Base-by-base conservation (phyloP, 805 yeast species). In the Metschnikowia kunwiensis region DNA sequence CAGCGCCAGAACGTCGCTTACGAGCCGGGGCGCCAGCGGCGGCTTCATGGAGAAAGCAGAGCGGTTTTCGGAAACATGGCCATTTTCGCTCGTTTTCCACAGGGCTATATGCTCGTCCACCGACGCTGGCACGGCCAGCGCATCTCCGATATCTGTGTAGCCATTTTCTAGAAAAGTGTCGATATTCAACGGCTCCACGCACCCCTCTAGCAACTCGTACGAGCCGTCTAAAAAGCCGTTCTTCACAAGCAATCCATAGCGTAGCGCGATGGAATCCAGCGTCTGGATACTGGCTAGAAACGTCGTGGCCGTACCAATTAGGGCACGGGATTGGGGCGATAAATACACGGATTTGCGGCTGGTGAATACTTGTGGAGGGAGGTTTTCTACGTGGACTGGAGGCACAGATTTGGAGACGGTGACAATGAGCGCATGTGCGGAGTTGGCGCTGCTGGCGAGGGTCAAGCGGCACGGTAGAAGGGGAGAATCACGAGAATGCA, bases 31-130 rank as follows among this genome's bases (percentile, higher is more conserved):
- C 5, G 28, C 14, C 12, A 18, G 21, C 1, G 51, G 53, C 12
- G 55, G 51, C 21, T 27, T 46, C 58, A 53, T 53, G 9, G 50
- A 43, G 17, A 52, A 50, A 15, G 4, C 5, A 3, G 5, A 14
- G 12, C 41, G 32, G 21, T 23, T 21, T 3, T 5, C 5, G 11
- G 11, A 3, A 21, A 3, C 11, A 9, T n/a, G 15, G 22, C 10
- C 25, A 11, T 12, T 14, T 5, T 30, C 23, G n/a, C 7, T 10
- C 19, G 22, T 31, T 25, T 7, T 26, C 40, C 41, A 37, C 16
- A 10, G 19, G 5, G 16, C 26, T 7, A 37, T 19, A 15, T 15
- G 24, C 11, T 37, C 41, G 11, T 19, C 26, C 7, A 6, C 12
- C n/a, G n/a, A n/a, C n/a, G n/a, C n/a, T n/a, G n/a, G n/a, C n/a